These are phyloP conservation scores for Neofusicoccum sp. DNA, from an alignment of 2,329 filamentous ascomycete species.

Conservation along the genomic window DNA sequence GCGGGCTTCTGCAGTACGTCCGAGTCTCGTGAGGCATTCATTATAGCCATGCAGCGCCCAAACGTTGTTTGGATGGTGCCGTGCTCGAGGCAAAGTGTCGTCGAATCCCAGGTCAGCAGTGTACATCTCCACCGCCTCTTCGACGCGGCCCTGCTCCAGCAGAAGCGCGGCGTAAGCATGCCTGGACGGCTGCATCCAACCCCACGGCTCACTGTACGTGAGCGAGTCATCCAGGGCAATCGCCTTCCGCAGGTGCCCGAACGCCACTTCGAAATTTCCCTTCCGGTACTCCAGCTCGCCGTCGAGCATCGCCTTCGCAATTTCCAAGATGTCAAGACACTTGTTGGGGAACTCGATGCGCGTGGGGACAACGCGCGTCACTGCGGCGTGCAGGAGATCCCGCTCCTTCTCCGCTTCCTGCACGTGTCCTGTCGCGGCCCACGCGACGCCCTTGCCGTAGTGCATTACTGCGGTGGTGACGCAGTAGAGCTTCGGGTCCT, in stretches of 20 bases:
- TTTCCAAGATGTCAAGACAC: slow-evolving; percentile 60
- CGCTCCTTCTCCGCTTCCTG: slow-evolving; percentile 55
- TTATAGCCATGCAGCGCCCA: slow-evolving; percentile 73
- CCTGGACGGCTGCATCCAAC: slow-evolving; percentile 73
- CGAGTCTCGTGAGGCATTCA: slow-evolving; percentile 63
- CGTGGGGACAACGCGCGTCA: slow-evolving; percentile 53
- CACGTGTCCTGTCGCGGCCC: slow-evolving; percentile 58
- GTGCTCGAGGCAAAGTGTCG: slow-evolving; percentile 59
- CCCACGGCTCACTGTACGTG: slow-evolving; percentile 70
- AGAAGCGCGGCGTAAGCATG: slow-evolving; percentile 70
- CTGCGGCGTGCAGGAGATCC: slow-evolving; percentile 51
- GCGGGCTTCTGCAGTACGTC: slow-evolving; percentile 47
- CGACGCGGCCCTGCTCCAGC: slow-evolving; percentile 59
- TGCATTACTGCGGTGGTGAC: slow-evolving; percentile 66
- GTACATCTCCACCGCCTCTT: slow-evolving; percentile 39
- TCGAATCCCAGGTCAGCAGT: slow-evolving; percentile 43
- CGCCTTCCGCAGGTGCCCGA: slow-evolving; percentile 56
- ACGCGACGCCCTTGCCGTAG: slow-evolving; percentile 68
- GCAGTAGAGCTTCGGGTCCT: slow-evolving; percentile 62
- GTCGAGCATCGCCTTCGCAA: slow-evolving; percentile 64
- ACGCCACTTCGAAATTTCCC: slow-evolving; percentile 58
- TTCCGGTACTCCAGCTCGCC: slow-evolving; percentile 72
- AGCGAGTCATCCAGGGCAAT: slow-evolving; percentile 62
- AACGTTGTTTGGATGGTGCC: slow-evolving; percentile 69
- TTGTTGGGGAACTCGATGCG: slow-evolving; percentile 70